These are phyloP conservation scores for Cucumis hystrix DNA, from an alignment of 306 rosid species.

Conservation along the genomic window DNA sequence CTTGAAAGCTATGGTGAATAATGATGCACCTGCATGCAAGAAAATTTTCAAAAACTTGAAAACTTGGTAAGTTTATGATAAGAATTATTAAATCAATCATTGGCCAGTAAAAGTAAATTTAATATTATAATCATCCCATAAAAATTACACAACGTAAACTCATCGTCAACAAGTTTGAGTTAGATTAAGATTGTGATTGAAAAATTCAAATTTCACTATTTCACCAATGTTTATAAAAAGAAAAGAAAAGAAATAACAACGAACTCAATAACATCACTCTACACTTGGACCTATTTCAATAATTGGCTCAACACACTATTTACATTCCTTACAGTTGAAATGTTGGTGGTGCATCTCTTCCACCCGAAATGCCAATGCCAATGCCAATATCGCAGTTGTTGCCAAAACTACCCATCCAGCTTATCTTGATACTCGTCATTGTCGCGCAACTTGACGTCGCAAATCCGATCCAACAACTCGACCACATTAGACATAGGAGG, in stretches of 20 bases:
- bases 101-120: too few species aligned
- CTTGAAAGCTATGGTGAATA: not conserved
- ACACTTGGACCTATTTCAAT: not conserved
- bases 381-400: too few species aligned
- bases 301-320: not conserved
- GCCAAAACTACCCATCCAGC: not conserved
- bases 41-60: not conserved
- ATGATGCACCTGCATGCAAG: not conserved
- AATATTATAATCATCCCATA: too few species aligned
- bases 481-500: constrained; percentile 43
- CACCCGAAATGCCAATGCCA: not conserved
- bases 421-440: not conserved
- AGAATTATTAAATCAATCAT: not conserved
- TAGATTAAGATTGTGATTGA: not conserved
- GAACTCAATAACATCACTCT: not conserved
- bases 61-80: not conserved
- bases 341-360: not conserved
- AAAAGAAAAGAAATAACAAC: not conserved
- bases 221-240: not conserved
- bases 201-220: not conserved
- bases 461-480: constrained; percentile 17
- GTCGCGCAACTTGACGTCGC: not conserved
- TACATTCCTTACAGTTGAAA: not conserved
- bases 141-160: too few species aligned
- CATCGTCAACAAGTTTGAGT: not conserved